These are phyloP conservation scores for Pseudozyma thailandica DNA, from an alignment of 1,284 basidiomycete genomes.

Conservation along the genomic window DNA sequence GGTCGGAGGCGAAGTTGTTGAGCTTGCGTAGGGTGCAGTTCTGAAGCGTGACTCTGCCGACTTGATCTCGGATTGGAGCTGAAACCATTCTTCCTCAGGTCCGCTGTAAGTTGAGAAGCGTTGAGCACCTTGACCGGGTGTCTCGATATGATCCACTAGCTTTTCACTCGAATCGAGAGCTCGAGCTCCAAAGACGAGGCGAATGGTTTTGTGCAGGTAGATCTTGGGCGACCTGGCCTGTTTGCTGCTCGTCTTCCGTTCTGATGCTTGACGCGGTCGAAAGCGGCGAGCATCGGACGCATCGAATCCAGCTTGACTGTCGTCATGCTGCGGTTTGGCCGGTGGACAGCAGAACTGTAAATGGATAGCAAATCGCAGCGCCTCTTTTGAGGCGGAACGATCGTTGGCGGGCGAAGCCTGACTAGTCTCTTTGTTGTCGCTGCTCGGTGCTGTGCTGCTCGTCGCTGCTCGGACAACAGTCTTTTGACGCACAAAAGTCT, in stretches of 20 bases:
- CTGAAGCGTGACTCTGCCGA: slow-evolving; percentile 4
- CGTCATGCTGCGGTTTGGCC: slow-evolving; percentile 7
- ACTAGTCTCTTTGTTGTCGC: background rate
- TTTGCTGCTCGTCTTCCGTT: slow-evolving; percentile 7
- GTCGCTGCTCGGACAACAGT: slow-evolving; percentile 14
- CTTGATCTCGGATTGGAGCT: slow-evolving; percentile 20
- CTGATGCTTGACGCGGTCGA: slow-evolving; percentile 2
- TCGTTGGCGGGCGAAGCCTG: slow-evolving; percentile 4
- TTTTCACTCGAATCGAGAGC: slow-evolving; percentile 51
- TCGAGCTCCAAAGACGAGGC: slow-evolving; percentile 59
- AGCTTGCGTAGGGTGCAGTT: background rate
- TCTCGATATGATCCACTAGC: slow-evolving; percentile 47
- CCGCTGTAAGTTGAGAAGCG: slow-evolving; percentile 52
- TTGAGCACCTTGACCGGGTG: slow-evolving; percentile 36
- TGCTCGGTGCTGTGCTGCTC: background rate
- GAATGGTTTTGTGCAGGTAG: slow-evolving; percentile 57
- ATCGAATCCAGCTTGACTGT: slow-evolving; percentile 28
- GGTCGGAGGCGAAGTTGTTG: background rate
- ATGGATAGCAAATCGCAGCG: slow-evolving; percentile 61
- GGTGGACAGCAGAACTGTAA: slow-evolving; percentile 56
- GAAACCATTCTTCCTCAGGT: slow-evolving; percentile 52
- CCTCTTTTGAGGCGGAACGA: slow-evolving; percentile 27
- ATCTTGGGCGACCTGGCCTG: slow-evolving; percentile 27
- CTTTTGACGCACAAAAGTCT: slow-evolving; percentile 61
- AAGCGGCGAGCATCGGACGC: slow-evolving; percentile 12